Evolutionary conservation across 805 yeast species (phyloP).

Genomic region (Brettanomyces nanus): DNA sequence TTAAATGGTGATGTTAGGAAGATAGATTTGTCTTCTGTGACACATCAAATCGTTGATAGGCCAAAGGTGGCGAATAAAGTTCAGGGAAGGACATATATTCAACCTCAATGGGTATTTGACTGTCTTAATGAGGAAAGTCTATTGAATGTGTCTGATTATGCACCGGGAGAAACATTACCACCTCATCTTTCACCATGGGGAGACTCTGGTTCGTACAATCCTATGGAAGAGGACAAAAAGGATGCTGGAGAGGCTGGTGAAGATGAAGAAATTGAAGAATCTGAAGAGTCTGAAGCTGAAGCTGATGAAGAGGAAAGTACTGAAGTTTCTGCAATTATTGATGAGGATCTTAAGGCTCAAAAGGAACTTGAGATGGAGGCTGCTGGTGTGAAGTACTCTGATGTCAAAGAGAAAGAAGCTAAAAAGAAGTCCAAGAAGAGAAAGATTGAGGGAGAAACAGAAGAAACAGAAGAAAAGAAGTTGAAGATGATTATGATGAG

Average conservation of each 20-base stretch:
- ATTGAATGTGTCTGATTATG: constrained; percentile 70
- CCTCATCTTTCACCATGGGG: constrained; percentile 99
- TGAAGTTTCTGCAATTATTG: constrained; percentile 31
- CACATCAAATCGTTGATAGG: constrained; percentile 93
- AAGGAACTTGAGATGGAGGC: constrained; percentile 89
- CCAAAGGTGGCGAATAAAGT: constrained; percentile 72
- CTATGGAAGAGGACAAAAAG: constrained; percentile 43
- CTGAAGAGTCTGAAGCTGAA: constrained; percentile 43
- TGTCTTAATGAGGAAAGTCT: constrained; percentile 71
- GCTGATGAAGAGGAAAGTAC: constrained; percentile 46
- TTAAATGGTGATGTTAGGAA: constrained; percentile 36
- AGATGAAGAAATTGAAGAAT: constrained; percentile 41
- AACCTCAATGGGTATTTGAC: constrained; percentile 98
- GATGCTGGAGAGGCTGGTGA: constrained; percentile 37
- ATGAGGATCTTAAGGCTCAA: constrained; percentile 50
- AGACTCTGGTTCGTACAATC: constrained; percentile 85
- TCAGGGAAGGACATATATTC: constrained; percentile 87
- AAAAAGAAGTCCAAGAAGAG: constrained; percentile 27
- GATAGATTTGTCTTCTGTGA: constrained; percentile 58
- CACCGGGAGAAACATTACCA: constrained; percentile 92
- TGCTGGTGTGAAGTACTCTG: constrained; percentile 73
- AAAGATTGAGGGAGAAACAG: constrained; percentile 31
- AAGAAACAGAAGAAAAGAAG: constrained; percentile 71
- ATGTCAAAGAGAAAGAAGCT: constrained; percentile 30
- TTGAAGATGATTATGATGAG: constrained; percentile 96